Conservation (phyloP, 106 monocot genomes). For the Triglochin maritima region DNA sequence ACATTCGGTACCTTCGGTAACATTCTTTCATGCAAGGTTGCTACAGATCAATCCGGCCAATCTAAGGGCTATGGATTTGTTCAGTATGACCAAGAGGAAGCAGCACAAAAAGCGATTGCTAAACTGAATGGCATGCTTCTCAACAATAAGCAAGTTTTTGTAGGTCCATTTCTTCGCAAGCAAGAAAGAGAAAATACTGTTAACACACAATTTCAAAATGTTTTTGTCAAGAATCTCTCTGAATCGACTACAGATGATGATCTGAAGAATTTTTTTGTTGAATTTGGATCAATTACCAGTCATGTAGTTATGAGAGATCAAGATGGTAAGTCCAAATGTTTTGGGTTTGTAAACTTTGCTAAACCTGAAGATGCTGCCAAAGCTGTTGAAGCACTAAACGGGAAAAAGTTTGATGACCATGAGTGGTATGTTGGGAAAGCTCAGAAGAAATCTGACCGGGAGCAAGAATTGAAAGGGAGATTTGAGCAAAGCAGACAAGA, state of each 20-base stretch:
- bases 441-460: constrained; percentile 85
- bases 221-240: constrained; percentile 88
- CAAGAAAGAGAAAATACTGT: constrained; percentile 63
- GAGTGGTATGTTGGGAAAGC: constrained; percentile 96
- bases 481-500: constrained; percentile 58
- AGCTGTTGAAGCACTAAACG: constrained; percentile 74
- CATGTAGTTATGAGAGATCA: constrained; percentile 70
- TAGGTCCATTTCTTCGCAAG: constrained; percentile 80
- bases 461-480: constrained; percentile 56
- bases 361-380: constrained; percentile 65
- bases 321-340: constrained; percentile 83
- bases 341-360: constrained; percentile 95
- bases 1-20: constrained; percentile 78
- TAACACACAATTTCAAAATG: constrained; percentile 53
- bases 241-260: constrained; percentile 64
- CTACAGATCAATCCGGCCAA: constrained; percentile 56
- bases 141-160: constrained; percentile 81
- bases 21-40: constrained; percentile 87
- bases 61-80: constrained; percentile 97
- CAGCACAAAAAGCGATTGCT: constrained; percentile 61
- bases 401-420: constrained; percentile 72
- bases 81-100: constrained; percentile 72
- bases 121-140: constrained; percentile 91
- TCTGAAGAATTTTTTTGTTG: constrained; percentile 49
- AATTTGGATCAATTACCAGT: constrained; percentile 73